These are phyloP conservation scores for Solanum ossicruentum DNA, from an alignment of 257 asterid genomes.

Conservation along the genomic window DNA sequence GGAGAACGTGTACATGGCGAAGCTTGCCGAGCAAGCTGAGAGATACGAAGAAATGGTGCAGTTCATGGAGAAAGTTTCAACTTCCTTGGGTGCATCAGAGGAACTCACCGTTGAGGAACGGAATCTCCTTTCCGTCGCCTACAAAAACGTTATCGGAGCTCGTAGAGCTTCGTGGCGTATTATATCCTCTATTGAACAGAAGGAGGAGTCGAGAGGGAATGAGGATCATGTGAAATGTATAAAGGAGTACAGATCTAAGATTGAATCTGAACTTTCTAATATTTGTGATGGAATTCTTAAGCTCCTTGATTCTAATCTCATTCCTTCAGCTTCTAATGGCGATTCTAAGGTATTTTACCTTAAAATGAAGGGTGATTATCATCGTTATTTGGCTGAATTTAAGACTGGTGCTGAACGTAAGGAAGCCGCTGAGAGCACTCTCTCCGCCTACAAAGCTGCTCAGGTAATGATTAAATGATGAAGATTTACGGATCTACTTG, in stretches of 20 bases:
- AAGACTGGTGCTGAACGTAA: slow-evolving; percentile 8
- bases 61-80: slow-evolving; percentile 19
- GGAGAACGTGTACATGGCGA: slow-evolving; percentile 18
- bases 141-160: slow-evolving; percentile 23
- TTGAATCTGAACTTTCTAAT: slow-evolving; percentile 7
- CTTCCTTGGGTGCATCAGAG: neutral
- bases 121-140: slow-evolving; percentile 14
- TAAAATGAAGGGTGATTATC: slow-evolving; percentile 15
- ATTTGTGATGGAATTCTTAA: slow-evolving; percentile 11
- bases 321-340: neutral
- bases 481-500: neutral
- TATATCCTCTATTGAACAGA: slow-evolving; percentile 19
- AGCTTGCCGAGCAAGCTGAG: slow-evolving; percentile 22
- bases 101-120: slow-evolving; percentile 17
- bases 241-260: slow-evolving; percentile 6
- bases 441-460: slow-evolving; percentile 13
- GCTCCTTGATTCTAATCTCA: slow-evolving; percentile 1
- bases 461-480: slow-evolving; percentile 5
- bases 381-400: slow-evolving; percentile 17
- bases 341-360: slow-evolving; percentile 13
- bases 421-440: slow-evolving; percentile 17
- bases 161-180: slow-evolving; percentile 20
- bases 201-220: slow-evolving; percentile 14
- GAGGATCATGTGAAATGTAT: slow-evolving; percentile 10
- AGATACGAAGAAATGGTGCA: slow-evolving; percentile 22